Evolutionary conservation across 345 rosid genomes (phyloP), one percentile per base, ranked within the genome.

Genomic region (Zanthoxylum bungeanum): DNA sequence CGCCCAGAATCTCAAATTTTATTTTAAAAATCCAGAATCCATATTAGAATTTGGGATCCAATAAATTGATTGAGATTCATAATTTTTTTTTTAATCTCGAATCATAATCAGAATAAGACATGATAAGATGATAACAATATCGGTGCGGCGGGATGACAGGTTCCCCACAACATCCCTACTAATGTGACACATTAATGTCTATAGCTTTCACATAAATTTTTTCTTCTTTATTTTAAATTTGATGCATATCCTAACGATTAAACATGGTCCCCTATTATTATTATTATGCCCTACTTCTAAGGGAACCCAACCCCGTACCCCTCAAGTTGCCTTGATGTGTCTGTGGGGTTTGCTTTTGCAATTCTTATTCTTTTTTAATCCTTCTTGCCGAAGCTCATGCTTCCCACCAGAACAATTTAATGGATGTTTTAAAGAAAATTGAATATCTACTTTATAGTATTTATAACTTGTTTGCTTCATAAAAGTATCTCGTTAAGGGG

Each of bases 241-340:
- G 58, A 57, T 79, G 68, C 71, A 46, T 50, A 58, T 59, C 70
- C 40, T n/a, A 62, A 70, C 17, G 4, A 42, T 9, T 27, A 37
- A 69, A 68, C 7, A 60, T 75, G 80, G 83, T 73, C 80, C 81
- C 78, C 73, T 11, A 19, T 30, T 52, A n/a, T 22, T 9, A 7
- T 1, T 52, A 44, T 25, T 12, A 40, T 69, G 74, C 79, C 78
- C 79, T 66, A 9, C 78, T 75, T 73, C 60, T 16, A 55, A 69
- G 79, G 80, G 46, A 82, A 74, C 50, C 73, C 58, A 77, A 76
- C 49, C 73, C 70, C 51, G 40, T 12, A 47, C 51, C 61, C 14
- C 57, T 69, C 80, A 8, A 34, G 19, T 66, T 73, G 27, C 49
- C 51, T 51, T 52, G n/a, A n/a, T n/a, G 28, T 2, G 9, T 27